Conservation (phyloP, 805 yeast genomes). For the Lipomyces japonicus region DNA sequence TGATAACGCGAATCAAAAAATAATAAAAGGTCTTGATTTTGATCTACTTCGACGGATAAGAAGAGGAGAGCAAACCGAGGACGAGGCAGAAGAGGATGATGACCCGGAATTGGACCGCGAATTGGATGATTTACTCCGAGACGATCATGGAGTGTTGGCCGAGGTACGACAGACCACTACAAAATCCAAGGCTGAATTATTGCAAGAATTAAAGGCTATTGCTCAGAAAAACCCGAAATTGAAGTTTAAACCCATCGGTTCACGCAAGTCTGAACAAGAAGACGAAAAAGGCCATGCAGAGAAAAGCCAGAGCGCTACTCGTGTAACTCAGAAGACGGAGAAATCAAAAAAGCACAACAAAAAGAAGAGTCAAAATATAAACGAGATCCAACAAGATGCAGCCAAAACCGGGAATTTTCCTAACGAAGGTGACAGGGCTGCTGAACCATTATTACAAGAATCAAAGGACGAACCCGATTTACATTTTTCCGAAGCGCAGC, state of each 20-base stretch:
- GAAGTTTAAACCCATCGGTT: constrained; percentile 17
- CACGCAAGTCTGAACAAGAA: neutral
- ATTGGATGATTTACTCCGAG: constrained; percentile 12
- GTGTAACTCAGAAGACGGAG: neutral
- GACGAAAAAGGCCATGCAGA: constrained; percentile 1
- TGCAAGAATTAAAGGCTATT: constrained; percentile 8
- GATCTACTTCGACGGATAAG: constrained; percentile 12
- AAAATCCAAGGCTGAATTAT: constrained; percentile 14
- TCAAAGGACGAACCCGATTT: neutral
- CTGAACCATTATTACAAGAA: neutral
- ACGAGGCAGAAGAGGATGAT: constrained; percentile 6
- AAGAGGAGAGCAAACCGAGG: constrained; percentile 12
- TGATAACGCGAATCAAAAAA: neutral
- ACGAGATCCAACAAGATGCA: neutral
- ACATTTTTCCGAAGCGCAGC: too few relatives aligned
- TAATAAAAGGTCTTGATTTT: constrained; percentile 17
- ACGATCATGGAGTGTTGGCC: constrained; percentile 3
- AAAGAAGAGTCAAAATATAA: neutral
- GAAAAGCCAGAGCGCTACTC: neutral
- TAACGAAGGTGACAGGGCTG: neutral
- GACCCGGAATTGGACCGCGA: constrained; percentile 10
- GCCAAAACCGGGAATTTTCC: neutral
- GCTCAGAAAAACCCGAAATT: constrained; percentile 11
- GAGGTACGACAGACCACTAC: constrained; percentile 7
- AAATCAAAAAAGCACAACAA: neutral